These are phyloP conservation scores for Cylindrodendrum hubeiense DNA, from an alignment of 2,329 filamentous ascomycete species.

Conservation along the genomic window DNA sequence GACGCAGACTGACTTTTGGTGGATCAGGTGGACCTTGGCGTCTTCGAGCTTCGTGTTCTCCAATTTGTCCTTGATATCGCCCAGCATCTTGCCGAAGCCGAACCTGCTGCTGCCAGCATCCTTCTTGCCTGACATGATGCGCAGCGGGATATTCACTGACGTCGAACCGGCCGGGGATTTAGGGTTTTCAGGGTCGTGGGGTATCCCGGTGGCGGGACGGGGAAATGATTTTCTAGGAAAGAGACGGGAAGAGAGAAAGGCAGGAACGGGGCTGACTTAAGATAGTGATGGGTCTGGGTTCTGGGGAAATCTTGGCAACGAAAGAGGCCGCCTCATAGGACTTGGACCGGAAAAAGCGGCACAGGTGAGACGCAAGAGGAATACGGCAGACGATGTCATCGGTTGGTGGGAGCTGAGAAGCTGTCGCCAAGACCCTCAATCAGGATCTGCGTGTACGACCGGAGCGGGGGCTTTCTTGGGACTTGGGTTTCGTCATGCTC, in stretches of 20 bases:
- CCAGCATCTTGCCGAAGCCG: constrained; percentile 52
- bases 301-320: background rate
- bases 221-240: background rate
- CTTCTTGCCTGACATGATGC: constrained; percentile 45
- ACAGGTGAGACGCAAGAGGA: constrained; percentile 16
- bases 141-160: constrained; percentile 5
- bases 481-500: constrained; percentile 18
- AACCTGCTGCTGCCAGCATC: constrained; percentile 35
- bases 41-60: constrained; percentile 67
- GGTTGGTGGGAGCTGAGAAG: constrained; percentile 22
- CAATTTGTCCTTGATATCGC: constrained; percentile 69
- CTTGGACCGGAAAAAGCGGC: constrained; percentile 23
- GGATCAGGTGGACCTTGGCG: constrained; percentile 66
- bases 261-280: constrained; percentile 1
- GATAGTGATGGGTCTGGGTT: constrained; percentile 1
- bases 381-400: constrained; percentile 25
- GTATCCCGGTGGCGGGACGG: constrained; percentile 5
- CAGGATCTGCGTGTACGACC: constrained; percentile 18
- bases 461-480: constrained; percentile 17
- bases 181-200: background rate
- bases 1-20: constrained; percentile 65
- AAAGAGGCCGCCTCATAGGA: constrained; percentile 3
- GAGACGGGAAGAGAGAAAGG: background rate
- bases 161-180: constrained; percentile 6
- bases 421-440: constrained; percentile 21